Base-by-base conservation (phyloP, 1,284 basidiomycete species). In the Mixia osmundae region DNA sequence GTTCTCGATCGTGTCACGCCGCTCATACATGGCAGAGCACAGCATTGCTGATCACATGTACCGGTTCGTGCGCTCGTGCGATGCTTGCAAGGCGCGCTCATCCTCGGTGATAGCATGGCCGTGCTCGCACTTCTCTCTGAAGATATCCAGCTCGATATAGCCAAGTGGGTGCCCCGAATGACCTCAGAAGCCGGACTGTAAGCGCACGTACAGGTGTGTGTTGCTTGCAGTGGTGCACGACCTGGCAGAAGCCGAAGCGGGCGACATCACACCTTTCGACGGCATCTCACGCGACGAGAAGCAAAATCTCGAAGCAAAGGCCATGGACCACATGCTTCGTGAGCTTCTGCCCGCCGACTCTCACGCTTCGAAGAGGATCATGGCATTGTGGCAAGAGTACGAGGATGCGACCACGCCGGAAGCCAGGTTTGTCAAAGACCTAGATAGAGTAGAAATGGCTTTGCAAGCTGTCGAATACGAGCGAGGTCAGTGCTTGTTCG, bases 11-110 rank as follows among this genome's bases (percentile, higher is more conserved):
- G n/a, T n/a, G n/a, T n/a, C n/a, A n/a, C n/a, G n/a, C n/a, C n/a
- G n/a, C n/a, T n/a, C n/a, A n/a, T n/a, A n/a, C n/a, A n/a, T n/a
- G n/a, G n/a, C n/a, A n/a, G 19, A 30, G n/a, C 54, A 59, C 38
- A 87, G 80, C 47, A 89, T 94, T 44, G 73, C 82, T 3, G 87
- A 94, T 54, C 87, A 95, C 54, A 94, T 91, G 87, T 89, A 91
- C 55, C 67, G 87, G 37, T n/a, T n/a, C n/a, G n/a, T n/a, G n/a
- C n/a, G n/a, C n/a, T n/a, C n/a, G n/a, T n/a, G n/a, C n/a, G n/a
- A n/a, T n/a, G n/a, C n/a, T n/a, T n/a, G n/a, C n/a, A n/a, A n/a
- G n/a, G n/a, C n/a, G n/a, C n/a, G n/a, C n/a, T n/a, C n/a, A n/a
- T n/a, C n/a, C n/a, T n/a, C n/a, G n/a, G n/a, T n/a, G n/a, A n/a